phyloP scores from a whole-genome alignment of 2,329 filamentous ascomycete species.

The Penicillium sp. region DNA sequence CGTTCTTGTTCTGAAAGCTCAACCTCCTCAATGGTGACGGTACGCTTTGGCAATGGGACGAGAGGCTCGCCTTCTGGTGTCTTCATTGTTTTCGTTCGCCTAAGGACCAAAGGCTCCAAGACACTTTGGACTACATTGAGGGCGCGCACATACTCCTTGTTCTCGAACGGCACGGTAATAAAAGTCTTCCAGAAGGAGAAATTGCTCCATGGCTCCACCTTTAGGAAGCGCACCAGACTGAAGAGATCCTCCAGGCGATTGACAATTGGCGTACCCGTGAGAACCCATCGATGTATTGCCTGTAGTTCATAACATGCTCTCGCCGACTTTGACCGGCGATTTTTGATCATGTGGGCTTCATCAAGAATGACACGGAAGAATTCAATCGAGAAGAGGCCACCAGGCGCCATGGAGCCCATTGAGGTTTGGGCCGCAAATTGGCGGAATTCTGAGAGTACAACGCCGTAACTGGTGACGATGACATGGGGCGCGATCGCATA shows the following conservation, averaged over 20 bases:
- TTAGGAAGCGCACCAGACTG: conserved; percentile 85
- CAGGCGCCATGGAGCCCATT: conserved; percentile 67
- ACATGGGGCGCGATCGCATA: conserved; percentile 77
- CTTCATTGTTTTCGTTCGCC: conserved; percentile 97
- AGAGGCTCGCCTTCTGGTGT: conserved; percentile 81
- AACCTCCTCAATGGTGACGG: conserved; percentile 82
- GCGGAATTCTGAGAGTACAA: conserved; percentile 85
- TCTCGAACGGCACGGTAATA: conserved; percentile 95
- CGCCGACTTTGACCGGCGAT: conserved; percentile 85
- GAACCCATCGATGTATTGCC: conserved; percentile 83
- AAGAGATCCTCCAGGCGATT: conserved; percentile 95
- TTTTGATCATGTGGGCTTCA: conserved; percentile 93
- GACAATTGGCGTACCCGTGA: conserved; percentile 95
- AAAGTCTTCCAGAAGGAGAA: conserved; percentile 99
- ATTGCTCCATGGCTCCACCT: conserved; percentile 97
- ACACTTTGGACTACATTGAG: conserved; percentile 97
- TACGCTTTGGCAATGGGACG: conserved; percentile 78
- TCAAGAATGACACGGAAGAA: conserved; percentile 96
- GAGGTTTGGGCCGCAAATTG: conserved; percentile 61
- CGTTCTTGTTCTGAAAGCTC: conserved; percentile 82
- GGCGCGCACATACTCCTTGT: conserved; percentile 88
- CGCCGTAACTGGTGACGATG: conserved; percentile 92
- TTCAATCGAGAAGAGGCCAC: conserved; percentile 83
- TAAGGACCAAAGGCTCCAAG: conserved; percentile 89
- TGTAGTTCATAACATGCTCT: conserved; percentile 90